Base-by-base conservation (phyloP, 2,329 filamentous ascomycete genomes). In the Ophiostoma tasmaniense region DNA sequence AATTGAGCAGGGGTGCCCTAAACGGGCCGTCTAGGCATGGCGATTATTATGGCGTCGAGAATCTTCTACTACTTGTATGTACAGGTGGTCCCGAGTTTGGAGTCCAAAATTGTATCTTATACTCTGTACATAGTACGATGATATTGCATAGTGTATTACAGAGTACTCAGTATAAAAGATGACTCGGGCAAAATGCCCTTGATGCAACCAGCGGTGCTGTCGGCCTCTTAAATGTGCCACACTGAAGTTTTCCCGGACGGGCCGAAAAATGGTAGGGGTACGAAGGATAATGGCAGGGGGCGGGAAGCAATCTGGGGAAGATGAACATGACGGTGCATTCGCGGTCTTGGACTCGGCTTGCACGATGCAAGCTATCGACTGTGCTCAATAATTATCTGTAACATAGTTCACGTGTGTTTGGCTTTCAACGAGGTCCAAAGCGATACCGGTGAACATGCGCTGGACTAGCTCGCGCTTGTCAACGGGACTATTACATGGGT, bases 31-130 rank as follows among this genome's bases (percentile, higher is more conserved):
- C 65, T 52, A 55, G 64, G 30, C 50, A 59, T 67, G 45, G 6
- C 35, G 66, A 67, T 67, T 17, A 13, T 59, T 37, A 33, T 37
- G 50, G 66, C 66, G 45, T 67, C 66, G 66, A 67, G 66, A 67
- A 67, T 30, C 45, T 67, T 67, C 66, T 50, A 67, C n/a, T n/a
- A n/a, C n/a, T n/a, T n/a, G n/a, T n/a, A n/a, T n/a, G n/a, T n/a
- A n/a, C 33, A 8, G 33, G 37, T 11, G 22, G 37, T 3, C 20
- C 64, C 25, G 13, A 28, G 33, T 33, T 33, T 33, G 33, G 33
- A 33, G 33, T 33, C 8, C 8, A 8, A 33, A 8, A 6, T 33
- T 33, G 33, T 33, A n/a, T n/a, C n/a, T n/a, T n/a, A n/a, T n/a
- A n/a, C n/a, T n/a, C n/a, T n/a, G n/a, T n/a, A n/a, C n/a, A n/a